A percentile compares a stretch with the other conserved stretches of the same genome.
These are phyloP conservation scores for Primulina eburnea DNA, from an alignment of 257 asterid species.

Conservation along the genomic window DNA sequence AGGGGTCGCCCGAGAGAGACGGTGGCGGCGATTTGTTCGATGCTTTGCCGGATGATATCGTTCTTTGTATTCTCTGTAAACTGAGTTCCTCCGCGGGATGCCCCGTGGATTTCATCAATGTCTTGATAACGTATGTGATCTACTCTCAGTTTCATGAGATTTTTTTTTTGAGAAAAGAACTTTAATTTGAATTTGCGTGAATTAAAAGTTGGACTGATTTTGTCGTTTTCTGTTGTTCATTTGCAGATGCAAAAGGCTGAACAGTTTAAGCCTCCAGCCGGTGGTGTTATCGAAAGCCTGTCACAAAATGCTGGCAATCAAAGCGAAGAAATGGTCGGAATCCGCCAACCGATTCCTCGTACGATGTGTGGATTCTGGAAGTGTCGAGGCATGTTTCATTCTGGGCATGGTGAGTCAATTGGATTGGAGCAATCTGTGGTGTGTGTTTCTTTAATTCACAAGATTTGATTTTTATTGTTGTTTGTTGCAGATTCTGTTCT, in stretches of 20 bases:
- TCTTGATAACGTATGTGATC: slow-evolving; percentile 57
- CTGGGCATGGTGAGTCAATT: slow-evolving; percentile 79
- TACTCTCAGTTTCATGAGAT: no score
- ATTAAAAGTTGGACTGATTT: neutral
- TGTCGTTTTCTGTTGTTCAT: no score
- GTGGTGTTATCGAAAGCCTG: slow-evolving; percentile 70
- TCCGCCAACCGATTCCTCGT: slow-evolving; percentile 77
- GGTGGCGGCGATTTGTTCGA: slow-evolving; percentile 51
- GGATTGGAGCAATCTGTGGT: neutral
- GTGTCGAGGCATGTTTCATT: slow-evolving; percentile 73
- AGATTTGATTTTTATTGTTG: neutral
- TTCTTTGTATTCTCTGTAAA: slow-evolving; percentile 60
- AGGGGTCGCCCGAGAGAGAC: slow-evolving; percentile 28
- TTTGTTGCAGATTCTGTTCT: slow-evolving; percentile 74
- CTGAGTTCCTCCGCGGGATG: slow-evolving; percentile 61
- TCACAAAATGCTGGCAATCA: slow-evolving; percentile 50
- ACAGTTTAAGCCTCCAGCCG: slow-evolving; percentile 62
- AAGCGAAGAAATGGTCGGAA: slow-evolving; percentile 75
- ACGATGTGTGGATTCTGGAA: slow-evolving; percentile 85
- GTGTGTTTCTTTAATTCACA: neutral
- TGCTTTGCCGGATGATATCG: slow-evolving; percentile 72
- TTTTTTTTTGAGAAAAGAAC: no score
- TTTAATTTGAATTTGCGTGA: no score
- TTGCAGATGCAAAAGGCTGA: slow-evolving; percentile 74
- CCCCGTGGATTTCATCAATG: slow-evolving; percentile 70